Percentiles rank a stretch among this genome's conserved stretches.
Evolutionary conservation across 2,329 filamentous ascomycete species (phyloP).

Genomic region (Bipolaris gigantea): DNA sequence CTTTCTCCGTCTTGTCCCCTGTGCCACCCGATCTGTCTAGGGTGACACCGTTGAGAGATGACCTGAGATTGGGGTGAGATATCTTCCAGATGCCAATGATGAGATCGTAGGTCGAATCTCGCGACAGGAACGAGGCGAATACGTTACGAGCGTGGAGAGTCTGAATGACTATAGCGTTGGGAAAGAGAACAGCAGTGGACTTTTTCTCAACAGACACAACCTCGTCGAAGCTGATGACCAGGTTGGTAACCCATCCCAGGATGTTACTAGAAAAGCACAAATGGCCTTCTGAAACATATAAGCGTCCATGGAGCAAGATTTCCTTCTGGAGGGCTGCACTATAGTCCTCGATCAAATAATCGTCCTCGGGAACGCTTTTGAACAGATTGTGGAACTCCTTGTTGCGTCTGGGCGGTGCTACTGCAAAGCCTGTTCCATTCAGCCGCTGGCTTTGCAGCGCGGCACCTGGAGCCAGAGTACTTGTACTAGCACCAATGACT

Average conservation of each 20-base stretch:
- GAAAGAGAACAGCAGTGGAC: constrained; percentile 91
- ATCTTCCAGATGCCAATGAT: constrained; percentile 99
- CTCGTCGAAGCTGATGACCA: constrained; percentile 98
- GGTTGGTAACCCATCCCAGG: constrained; percentile 93
- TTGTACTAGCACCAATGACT: constrained; percentile 69
- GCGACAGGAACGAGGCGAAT: constrained; percentile 91
- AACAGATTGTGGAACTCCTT: constrained; percentile 92
- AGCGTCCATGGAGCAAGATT: constrained; percentile 87
- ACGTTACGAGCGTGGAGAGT: constrained; percentile 94
- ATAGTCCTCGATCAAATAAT: constrained; percentile 98
- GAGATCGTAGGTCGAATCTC: constrained; percentile 94
- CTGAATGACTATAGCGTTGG: constrained; percentile 95
- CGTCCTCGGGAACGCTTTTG: constrained; percentile 95
- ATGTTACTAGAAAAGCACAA: constrained; percentile 99
- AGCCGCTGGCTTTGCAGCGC: constrained; percentile 69
- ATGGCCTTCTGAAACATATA: constrained; percentile 96
- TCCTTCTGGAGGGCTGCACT: constrained; percentile 95
- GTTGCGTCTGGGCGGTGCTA: constrained; percentile 94
- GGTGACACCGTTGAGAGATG: constrained; percentile 84
- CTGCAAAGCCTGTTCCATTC: constrained; percentile 93
- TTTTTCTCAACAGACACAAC: constrained; percentile 97
- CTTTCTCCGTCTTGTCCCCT: constrained; percentile 89
- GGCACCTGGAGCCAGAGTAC: constrained; percentile 67
- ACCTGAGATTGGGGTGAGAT: constrained; percentile 87
- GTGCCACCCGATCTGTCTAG: constrained; percentile 69